Evolutionary conservation across 768 basidiomycete genomes (phyloP), one percentile per base, ranked within the genome.

Genomic region (Termitomyces sp.): DNA sequence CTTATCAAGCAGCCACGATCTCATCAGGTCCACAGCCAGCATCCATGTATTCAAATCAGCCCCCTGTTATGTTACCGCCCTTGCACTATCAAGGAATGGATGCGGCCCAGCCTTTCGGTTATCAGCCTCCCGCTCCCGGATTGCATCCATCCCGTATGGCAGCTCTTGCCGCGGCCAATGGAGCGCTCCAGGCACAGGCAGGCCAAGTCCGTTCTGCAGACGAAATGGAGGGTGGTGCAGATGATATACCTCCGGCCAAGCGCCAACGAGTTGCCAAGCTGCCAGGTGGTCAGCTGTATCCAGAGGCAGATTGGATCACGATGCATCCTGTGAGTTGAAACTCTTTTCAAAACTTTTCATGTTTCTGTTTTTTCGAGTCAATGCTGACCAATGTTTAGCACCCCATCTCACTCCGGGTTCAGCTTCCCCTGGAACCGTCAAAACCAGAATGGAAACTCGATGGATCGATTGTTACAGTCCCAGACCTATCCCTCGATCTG

Each of bases 381-480:
- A 7, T 15, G 38, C 50, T 51, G 28, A 58, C 50, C 28, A 42
- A 51, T 3, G 15, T 40, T 3, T 65, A 89, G 87, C 90, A 96
- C 66, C 91, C 96, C 13, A 92, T 98, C 68, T 88, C 89, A 28
- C 81, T 99, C 50, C 81, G 82, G 38, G 80, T 98, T 3, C 93
- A 96, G 70, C 79, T 99, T 65, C 95, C 96, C 1, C 81, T 78
- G 57, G 88, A 95, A 67, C 76, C 89, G 1, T 85, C 88, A 38
- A 94, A 92, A 71, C 89, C 95, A 0, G 96, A 96, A 74, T 96
- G 92, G 92, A 95, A 96, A 69, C 79, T 97, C 57, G 87, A 96
- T 68, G 96, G 95, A 0, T 81, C 80, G 56, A 76, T 86, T 44
- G 85, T 95, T 61, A 86, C 86, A 11, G 81, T 99, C 60, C 82